Base-by-base conservation (phyloP, 2,329 filamentous ascomycete species). In the Clonostachys rosea region DNA sequence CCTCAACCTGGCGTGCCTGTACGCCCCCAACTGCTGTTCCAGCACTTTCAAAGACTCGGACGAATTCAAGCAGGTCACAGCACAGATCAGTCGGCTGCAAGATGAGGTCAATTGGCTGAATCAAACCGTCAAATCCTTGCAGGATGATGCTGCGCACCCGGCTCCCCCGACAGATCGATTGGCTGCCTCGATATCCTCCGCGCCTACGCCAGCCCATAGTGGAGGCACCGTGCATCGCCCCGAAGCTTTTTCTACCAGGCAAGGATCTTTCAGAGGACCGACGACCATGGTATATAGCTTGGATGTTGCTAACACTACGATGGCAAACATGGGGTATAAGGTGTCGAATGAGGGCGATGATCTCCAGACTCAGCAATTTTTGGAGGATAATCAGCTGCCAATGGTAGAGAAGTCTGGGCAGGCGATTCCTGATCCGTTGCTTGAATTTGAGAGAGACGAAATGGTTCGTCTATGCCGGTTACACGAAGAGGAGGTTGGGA, bases 21-120 rank as follows among this genome's bases (percentile, higher is more conserved):
- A 87, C 66, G 75, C 83, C 6, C 77, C 81, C 13, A 84, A 84
- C 58, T 84, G 83, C 62, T 84, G 81, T 61, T 70, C 80, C 52
- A 91, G 82, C 71, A 90, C 81, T 65, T 91, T 96, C 76, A 94
- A 92, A 65, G 91, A 96, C 59, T 91, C 90, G 42, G 89, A 95
- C 10, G 91, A 96, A 63, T 96, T 91, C 73, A 88, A 84, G 59
- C 79, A 84, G 36, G 90, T 96, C 83, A 81, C 83, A 47, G 74
- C 78, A 34, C 87, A 94, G 54, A 81, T 96, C 49, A 71, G 73
- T 11, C 77, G 79, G 9, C 76, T 96, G 20, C 91, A 96, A 64
- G 85, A 92, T 47, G 90, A 96, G 67, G 87, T 96, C 58, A 84
- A 89, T 50, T 78, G 78, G 52, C 78, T 97, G 34, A 89, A 86